Percentiles rank a stretch among this genome's conserved stretches.
These are phyloP conservation scores for Mortierella claussenii DNA, from an alignment of 192 early-diverging fungal species.

Conservation along the genomic window DNA sequence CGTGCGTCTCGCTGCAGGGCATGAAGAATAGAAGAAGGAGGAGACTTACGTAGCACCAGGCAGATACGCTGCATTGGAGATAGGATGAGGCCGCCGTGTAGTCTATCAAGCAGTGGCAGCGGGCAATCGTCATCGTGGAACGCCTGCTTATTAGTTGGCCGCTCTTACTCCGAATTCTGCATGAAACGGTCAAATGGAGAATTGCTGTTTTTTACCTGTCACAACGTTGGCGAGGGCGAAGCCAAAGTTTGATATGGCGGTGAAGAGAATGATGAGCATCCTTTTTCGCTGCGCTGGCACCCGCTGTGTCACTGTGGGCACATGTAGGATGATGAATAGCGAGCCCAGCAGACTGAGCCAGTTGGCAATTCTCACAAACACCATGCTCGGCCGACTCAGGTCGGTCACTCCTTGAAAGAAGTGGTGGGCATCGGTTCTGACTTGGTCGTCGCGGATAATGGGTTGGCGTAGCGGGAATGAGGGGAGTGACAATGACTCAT, in stretches of 20 bases:
- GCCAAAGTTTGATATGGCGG: constrained; percentile 40
- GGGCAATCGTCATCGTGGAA: no score
- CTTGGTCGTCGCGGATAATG: no score
- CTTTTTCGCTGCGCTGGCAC: constrained; percentile 34
- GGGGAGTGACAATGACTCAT: no score
- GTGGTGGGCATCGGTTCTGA: no score
- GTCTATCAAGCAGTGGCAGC: constrained; percentile 12
- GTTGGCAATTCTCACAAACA: constrained; percentile 8
- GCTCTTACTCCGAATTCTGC: no score
- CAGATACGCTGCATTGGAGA: constrained; percentile 16
- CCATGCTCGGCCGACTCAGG: background rate
- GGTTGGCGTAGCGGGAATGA: no score
- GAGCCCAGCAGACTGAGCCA: constrained; percentile 38
- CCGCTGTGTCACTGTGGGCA: constrained; percentile 13
- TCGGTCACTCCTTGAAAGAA: no score
- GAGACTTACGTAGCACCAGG: constrained; percentile 48
- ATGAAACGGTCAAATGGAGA: no score
- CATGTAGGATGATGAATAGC: constrained; percentile 21
- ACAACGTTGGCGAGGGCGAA: constrained; percentile 28
- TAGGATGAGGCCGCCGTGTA: background rate
- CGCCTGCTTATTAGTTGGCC: no score
- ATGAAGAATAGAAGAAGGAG: no score
- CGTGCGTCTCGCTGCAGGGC: no score
- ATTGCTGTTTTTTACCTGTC: constrained; percentile 31
- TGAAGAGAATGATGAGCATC: constrained; percentile 44